Evolutionary conservation across 2,329 filamentous ascomycete species (phyloP).

Genomic region (Botryosphaeria dothidea): DNA sequence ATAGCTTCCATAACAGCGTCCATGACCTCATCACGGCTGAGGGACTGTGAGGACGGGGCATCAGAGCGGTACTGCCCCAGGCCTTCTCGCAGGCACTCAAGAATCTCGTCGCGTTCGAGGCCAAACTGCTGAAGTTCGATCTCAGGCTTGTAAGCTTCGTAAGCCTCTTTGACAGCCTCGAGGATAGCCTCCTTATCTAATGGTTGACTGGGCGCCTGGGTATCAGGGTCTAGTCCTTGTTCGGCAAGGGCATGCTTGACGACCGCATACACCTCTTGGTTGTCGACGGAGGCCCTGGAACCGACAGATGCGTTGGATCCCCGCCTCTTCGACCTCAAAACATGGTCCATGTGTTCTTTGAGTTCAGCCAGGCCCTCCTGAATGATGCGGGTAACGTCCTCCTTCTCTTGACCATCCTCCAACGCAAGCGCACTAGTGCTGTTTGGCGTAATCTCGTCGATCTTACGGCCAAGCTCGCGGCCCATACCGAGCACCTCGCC

Average conservation of each 20-base stretch:
- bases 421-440: conserved; percentile 40
- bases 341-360: conserved; percentile 78
- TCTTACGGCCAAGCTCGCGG: conserved; percentile 79
- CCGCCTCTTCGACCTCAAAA: conserved; percentile 73
- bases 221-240: conserved; percentile 49
- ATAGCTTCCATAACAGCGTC: conserved; percentile 83
- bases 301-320: conserved; percentile 63
- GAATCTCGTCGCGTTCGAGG: conserved; percentile 84
- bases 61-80: conserved; percentile 70
- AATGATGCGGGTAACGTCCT: conserved; percentile 75
- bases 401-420: conserved; percentile 50
- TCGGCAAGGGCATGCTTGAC: conserved; percentile 73
- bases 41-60: conserved; percentile 42
- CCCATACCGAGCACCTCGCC: conserved; percentile 96
- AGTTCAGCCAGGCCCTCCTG: conserved; percentile 79
- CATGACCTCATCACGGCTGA: conserved; percentile 82
- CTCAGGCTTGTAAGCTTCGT: conserved; percentile 92
- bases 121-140: conserved; percentile 89
- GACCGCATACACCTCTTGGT: conserved; percentile 82
- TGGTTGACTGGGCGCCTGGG: conserved; percentile 33
- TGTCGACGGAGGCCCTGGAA: conserved; percentile 68
- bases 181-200: conserved; percentile 78
- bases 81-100: conserved; percentile 83
- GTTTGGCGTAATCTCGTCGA: conserved; percentile 68
- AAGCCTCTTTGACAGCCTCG: conserved; percentile 82